Conservation (phyloP, 208 protist species). For the Leishmania martiniquensis region DNA sequence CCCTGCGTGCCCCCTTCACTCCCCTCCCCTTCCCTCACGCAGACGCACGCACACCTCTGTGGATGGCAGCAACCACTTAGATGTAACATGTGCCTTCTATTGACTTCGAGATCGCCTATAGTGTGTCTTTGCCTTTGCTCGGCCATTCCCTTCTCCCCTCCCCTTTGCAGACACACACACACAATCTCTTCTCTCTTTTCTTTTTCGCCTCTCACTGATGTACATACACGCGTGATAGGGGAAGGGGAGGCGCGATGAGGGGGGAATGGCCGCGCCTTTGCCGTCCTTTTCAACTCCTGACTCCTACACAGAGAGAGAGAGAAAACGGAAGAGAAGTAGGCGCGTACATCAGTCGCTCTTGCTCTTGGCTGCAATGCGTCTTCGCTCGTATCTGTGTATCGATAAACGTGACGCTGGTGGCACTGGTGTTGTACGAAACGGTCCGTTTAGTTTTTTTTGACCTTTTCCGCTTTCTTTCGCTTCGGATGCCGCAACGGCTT, state of each 20-base stretch:
- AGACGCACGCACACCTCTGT: too few species aligned
- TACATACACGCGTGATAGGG: slow-evolving; percentile 4
- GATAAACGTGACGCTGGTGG: neutral
- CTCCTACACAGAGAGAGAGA: neutral
- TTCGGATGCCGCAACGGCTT: too few species aligned
- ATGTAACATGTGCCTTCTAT: too few species aligned
- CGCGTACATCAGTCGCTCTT: too few species aligned
- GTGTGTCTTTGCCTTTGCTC: too few species aligned
- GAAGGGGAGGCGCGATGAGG: neutral
- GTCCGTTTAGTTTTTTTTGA: neutral
- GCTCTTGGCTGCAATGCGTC: too few species aligned
- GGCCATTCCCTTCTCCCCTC: neutral
- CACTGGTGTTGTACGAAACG: neutral
- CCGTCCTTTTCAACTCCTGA: neutral
- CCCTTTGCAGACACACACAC: too few species aligned
- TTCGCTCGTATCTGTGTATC: too few species aligned
- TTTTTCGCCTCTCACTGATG: slow-evolving; percentile 12
- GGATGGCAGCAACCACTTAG: neutral
- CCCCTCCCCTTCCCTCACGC: neutral
- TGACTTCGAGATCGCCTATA: too few species aligned
- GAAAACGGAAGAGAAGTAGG: too few species aligned
- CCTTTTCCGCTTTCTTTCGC: too few species aligned
- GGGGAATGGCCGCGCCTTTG: neutral
- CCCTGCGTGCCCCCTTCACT: too few species aligned
- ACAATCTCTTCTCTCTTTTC: neutral